A percentile compares a stretch with the other conserved stretches of the same genome.
Evolutionary conservation across 169 alveolate genomes (phyloP).

Genomic region (Plasmodium gonderi): DNA sequence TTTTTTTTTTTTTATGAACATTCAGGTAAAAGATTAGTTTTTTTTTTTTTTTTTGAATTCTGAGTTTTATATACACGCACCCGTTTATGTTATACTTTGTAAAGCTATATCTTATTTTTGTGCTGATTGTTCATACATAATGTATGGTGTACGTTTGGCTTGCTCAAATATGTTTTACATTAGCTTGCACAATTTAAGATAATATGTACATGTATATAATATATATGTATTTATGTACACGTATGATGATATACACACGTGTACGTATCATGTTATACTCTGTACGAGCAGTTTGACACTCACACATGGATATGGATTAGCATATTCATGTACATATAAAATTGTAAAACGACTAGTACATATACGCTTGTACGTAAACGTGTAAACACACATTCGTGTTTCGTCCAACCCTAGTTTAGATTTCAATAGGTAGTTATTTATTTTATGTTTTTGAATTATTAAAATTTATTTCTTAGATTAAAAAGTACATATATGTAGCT

Average conservation of each 20-base stretch:
- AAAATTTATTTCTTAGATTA: slow-evolving; percentile 27
- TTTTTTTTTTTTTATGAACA: slow-evolving; percentile 46
- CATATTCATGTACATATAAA: neutral
- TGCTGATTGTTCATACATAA: slow-evolving; percentile 11
- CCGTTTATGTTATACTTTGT: neutral
- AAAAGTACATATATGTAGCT: slow-evolving; percentile 4
- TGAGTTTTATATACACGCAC: neutral
- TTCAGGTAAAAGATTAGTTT: slow-evolving; percentile 22
- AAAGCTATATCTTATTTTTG: slow-evolving; percentile 13
- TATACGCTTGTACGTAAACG: neutral
- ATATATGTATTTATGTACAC: neutral
- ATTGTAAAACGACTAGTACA: neutral
- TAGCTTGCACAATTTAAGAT: no score
- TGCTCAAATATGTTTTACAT: neutral
- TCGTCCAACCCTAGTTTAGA: neutral
- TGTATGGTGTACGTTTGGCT: neutral
- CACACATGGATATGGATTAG: neutral
- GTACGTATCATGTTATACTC: neutral
- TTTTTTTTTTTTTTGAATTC: slow-evolving; percentile 15
- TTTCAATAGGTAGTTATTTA: neutral
- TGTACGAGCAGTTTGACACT: neutral
- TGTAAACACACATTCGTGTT: neutral
- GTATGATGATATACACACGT: neutral
- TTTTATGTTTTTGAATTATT: neutral
- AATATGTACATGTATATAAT: no score